Conservation (phyloP, 1,284 basidiomycete species). For the Pseudozyma sp. region DNA sequence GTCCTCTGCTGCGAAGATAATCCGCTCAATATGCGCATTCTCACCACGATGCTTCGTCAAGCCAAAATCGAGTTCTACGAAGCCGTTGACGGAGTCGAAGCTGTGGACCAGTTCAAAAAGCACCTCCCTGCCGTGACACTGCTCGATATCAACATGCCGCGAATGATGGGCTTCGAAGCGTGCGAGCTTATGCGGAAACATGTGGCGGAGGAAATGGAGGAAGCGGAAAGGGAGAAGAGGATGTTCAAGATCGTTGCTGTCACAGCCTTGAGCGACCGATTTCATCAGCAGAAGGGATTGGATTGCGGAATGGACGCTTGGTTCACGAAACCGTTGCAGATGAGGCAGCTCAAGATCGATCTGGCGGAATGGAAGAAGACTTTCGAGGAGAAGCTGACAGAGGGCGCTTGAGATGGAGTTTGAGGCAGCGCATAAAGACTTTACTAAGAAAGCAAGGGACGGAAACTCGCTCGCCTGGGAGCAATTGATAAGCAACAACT, state of each 20-base stretch:
- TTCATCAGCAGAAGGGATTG: constrained; percentile 36
- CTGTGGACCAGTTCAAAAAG: constrained; percentile 49
- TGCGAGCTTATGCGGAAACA: constrained; percentile 44
- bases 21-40: constrained; percentile 55
- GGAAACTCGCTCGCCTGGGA: too few relatives aligned
- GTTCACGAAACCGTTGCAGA: constrained; percentile 48
- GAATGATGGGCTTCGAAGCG: constrained; percentile 59
- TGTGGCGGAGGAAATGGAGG: constrained; percentile 6
- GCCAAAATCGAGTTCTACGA: constrained; percentile 40
- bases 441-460: too few relatives aligned
- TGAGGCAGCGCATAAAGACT: too few relatives aligned
- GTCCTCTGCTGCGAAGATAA: constrained; percentile 62
- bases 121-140: constrained; percentile 48
- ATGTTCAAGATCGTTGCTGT: constrained; percentile 51
- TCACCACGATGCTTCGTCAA: constrained; percentile 48
- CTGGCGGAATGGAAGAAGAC: constrained; percentile 37
- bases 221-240: constrained; percentile 1
- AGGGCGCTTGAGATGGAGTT: background rate
- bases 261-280: constrained; percentile 42
- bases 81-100: constrained; percentile 52
- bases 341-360: constrained; percentile 31
- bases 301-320: constrained; percentile 57
- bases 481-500: too few relatives aligned
- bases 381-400: constrained; percentile 23
- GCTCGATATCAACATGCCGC: constrained; percentile 62